Evolutionary conservation across 352 stramenopile species (phyloP).

Genomic region (Pythium dissimile): DNA sequence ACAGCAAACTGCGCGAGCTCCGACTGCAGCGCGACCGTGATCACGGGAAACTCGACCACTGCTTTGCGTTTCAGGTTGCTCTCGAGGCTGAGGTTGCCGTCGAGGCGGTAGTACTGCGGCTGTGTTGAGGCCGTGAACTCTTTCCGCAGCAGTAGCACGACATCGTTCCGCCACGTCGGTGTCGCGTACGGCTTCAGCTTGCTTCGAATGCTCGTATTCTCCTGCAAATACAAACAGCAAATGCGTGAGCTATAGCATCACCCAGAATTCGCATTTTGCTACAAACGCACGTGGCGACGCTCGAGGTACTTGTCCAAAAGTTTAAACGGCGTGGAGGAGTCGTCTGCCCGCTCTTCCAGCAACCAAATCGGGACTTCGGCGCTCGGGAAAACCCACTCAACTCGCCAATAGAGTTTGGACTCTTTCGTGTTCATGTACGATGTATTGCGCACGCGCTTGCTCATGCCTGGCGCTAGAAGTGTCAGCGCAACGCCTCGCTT

Average conservation of each 20-base stretch:
- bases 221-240: conserved; percentile 26
- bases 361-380: conserved; percentile 44
- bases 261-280: neutral
- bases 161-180: conserved; percentile 44
- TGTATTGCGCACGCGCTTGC: conserved; percentile 68
- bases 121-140: conserved; percentile 69
- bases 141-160: conserved; percentile 68
- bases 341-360: conserved; percentile 45
- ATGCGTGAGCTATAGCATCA: neutral
- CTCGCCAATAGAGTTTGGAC: conserved; percentile 59
- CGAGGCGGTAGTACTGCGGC: conserved; percentile 69
- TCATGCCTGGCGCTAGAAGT: conserved; percentile 77
- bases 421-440: conserved; percentile 73
- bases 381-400: conserved; percentile 75
- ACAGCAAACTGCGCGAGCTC: conserved; percentile 56
- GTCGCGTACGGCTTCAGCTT: conserved; percentile 72
- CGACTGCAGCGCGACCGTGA: conserved; percentile 44
- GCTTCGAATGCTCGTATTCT: conserved; percentile 60
- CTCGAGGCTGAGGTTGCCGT: conserved; percentile 56
- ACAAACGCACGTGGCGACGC: conserved; percentile 45
- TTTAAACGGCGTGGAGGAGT: conserved; percentile 49
- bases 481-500: conserved; percentile 70
- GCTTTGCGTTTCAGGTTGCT: conserved; percentile 77
- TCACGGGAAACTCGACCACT: conserved; percentile 77
- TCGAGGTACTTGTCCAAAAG: conserved; percentile 63